These are phyloP conservation scores for Pleodorina starrii DNA, from an alignment of 139 green algal species.

Conservation along the genomic window DNA sequence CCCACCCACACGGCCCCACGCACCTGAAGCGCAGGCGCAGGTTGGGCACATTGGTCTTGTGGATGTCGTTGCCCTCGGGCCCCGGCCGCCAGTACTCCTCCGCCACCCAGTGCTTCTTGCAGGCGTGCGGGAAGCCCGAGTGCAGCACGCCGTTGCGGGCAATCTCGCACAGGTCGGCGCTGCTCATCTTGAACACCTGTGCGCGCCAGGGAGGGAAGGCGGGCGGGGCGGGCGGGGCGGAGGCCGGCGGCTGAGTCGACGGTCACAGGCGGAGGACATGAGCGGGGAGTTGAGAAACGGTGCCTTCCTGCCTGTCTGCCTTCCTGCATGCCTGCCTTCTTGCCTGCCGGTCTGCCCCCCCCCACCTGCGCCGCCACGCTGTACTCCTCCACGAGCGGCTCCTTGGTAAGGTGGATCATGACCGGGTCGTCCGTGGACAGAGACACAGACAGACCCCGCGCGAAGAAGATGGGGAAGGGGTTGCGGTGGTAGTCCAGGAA, in stretches of 20 bases:
- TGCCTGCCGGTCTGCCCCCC: neutral
- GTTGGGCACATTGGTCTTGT: conserved; percentile 98
- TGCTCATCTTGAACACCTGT: conserved; percentile 95
- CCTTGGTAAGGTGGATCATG: conserved; percentile 88
- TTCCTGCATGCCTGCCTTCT: neutral
- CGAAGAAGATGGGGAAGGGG: conserved; percentile 99
- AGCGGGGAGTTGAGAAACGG: no score
- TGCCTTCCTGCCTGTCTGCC: neutral
- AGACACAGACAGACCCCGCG: conserved; percentile 90
- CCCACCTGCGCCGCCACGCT: conserved; percentile 92
- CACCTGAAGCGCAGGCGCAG: conserved; percentile 93
- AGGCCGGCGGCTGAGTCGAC: no score
- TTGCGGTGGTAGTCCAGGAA: conserved; percentile 99
- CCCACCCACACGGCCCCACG: neutral
- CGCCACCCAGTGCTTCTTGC: conserved; percentile 87
- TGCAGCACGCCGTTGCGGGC: conserved; percentile 96
- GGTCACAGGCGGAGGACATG: no score
- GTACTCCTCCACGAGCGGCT: conserved; percentile 99
- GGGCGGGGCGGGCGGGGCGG: neutral
- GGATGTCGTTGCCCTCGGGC: conserved; percentile 96
- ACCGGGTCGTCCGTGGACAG: conserved; percentile 90
- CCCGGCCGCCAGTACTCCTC: conserved; percentile 88
- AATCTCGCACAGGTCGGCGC: conserved; percentile 97
- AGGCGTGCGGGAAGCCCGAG: conserved; percentile 93
- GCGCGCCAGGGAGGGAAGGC: neutral